Conservation (phyloP, 108 stramenopile species). For the Skeletonema menzelii region DNA sequence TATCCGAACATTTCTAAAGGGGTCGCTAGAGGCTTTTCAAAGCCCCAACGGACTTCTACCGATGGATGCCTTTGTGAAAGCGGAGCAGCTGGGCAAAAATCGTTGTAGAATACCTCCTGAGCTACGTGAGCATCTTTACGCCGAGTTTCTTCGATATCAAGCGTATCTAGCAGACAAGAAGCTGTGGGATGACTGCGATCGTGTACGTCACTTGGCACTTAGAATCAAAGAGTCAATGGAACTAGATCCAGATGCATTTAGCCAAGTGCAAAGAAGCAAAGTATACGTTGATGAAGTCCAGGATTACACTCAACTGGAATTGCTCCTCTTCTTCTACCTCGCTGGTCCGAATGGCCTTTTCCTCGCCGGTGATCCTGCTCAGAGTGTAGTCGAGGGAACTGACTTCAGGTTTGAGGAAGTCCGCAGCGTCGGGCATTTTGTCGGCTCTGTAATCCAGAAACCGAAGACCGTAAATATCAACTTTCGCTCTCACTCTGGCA, state of each 20-base stretch:
- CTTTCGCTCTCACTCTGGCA: slow-evolving; percentile 58
- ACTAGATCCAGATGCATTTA: background rate
- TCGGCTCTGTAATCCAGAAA: slow-evolving; percentile 12
- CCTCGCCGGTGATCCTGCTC: slow-evolving; percentile 63
- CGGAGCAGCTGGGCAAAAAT: slow-evolving; percentile 29
- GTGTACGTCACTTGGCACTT: slow-evolving; percentile 10
- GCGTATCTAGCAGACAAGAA: slow-evolving; percentile 13
- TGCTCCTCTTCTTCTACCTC: slow-evolving; percentile 48
- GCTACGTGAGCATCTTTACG: slow-evolving; percentile 32
- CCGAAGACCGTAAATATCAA: slow-evolving; percentile 52
- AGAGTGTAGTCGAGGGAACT: slow-evolving; percentile 55
- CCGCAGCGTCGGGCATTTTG: slow-evolving; percentile 37
- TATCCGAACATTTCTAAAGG: slow-evolving; percentile 56
- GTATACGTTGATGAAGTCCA: slow-evolving; percentile 40
- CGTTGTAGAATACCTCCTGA: slow-evolving; percentile 46
- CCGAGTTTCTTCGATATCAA: slow-evolving; percentile 46
- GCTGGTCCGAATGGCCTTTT: slow-evolving; percentile 30
- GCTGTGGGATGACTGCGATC: slow-evolving; percentile 64
- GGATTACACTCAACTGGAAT: slow-evolving; percentile 61
- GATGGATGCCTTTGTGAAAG: slow-evolving; percentile 29
- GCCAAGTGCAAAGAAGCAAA: background rate
- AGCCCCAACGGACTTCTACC: slow-evolving; percentile 4
- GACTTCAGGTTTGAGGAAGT: slow-evolving; percentile 64
- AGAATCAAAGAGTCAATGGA: background rate
- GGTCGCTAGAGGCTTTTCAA: slow-evolving; percentile 46